Evolutionary conservation across 163 green algal genomes (phyloP).

Genomic region (Volvox carteri): DNA sequence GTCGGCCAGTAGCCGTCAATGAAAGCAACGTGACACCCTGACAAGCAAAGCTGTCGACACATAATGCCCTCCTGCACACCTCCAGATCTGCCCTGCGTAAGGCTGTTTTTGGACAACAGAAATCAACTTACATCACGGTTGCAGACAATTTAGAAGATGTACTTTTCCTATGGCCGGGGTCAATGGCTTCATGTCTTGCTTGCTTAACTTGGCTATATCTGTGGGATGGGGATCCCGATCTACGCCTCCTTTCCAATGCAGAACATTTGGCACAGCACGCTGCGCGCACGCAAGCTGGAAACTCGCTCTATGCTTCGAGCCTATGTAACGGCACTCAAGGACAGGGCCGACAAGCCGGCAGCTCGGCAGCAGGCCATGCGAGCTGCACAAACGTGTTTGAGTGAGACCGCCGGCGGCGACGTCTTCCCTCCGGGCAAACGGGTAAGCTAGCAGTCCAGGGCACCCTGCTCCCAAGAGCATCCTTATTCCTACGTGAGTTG

Average conservation of each 20-base stretch:
- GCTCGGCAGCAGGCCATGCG: slow-evolving; percentile 23
- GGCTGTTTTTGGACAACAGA: too few relatives aligned
- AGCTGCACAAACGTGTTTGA: neutral
- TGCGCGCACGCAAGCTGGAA: slow-evolving; percentile 4
- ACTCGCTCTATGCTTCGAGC: slow-evolving; percentile 21
- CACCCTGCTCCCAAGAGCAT: neutral
- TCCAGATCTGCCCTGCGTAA: too few relatives aligned
- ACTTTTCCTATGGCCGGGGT: too few relatives aligned
- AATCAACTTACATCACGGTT: too few relatives aligned
- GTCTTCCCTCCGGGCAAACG: neutral
- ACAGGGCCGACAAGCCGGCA: slow-evolving; percentile 6
- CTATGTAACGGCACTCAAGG: slow-evolving; percentile 17
- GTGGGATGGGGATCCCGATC: too few relatives aligned
- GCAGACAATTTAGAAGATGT: too few relatives aligned
- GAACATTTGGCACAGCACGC: slow-evolving; percentile 42
- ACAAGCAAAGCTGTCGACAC: too few relatives aligned
- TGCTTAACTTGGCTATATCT: too few relatives aligned
- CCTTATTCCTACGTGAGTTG: neutral
- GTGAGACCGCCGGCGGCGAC: neutral
- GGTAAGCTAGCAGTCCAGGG: neutral
- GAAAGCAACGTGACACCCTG: too few relatives aligned
- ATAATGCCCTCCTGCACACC: too few relatives aligned
- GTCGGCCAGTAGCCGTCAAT: too few relatives aligned
- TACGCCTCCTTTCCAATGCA: neutral
- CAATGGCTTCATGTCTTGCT: too few relatives aligned